phyloP scores from a whole-genome alignment of 2,329 filamentous ascomycete species.

The Ophiostoma sp. region DNA sequence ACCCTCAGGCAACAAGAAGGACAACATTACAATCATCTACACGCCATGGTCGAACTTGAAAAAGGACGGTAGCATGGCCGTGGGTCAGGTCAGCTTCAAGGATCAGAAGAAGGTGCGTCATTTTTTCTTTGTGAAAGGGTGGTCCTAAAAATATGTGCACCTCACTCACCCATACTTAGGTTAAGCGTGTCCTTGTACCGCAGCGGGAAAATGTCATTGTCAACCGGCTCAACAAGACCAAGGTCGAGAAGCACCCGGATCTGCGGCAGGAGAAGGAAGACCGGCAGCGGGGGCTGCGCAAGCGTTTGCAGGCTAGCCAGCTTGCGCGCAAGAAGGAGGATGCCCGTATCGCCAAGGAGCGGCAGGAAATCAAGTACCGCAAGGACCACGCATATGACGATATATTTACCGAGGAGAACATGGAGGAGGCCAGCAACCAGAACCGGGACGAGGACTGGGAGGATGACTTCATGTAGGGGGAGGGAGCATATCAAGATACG shows the following conservation, averaged over 20 bases:
- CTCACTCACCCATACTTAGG: constrained; percentile 44
- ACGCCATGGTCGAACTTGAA: constrained; percentile 94
- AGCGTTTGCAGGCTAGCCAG: constrained; percentile 64
- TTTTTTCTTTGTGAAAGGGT: not conserved
- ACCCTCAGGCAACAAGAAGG: constrained; percentile 85
- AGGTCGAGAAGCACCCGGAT: constrained; percentile 83
- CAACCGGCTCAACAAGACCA: constrained; percentile 98
- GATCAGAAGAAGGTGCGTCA: constrained; percentile 69
- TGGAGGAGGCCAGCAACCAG: constrained; percentile 80
- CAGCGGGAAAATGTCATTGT: constrained; percentile 85
- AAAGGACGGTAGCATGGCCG: constrained; percentile 94
- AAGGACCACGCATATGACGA: constrained; percentile 99
- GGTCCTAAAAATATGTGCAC: not conserved
- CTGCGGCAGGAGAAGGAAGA: constrained; percentile 80
- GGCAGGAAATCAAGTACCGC: constrained; percentile 87
- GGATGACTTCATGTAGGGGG: constrained; percentile 84
- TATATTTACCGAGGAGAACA: constrained; percentile 78
- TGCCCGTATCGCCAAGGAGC: constrained; percentile 69
- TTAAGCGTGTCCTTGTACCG: constrained; percentile 77
- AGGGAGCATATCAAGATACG: not conserved
- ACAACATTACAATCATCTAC: constrained; percentile 95
- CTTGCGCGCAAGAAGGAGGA: constrained; percentile 76
- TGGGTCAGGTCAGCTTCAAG: constrained; percentile 93
- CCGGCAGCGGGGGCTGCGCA: constrained; percentile 67
- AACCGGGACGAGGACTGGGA: constrained; percentile 74